These are phyloP conservation scores for Drosera capensis DNA, from an alignment of 148 eudicot species.

Conservation along the genomic window DNA sequence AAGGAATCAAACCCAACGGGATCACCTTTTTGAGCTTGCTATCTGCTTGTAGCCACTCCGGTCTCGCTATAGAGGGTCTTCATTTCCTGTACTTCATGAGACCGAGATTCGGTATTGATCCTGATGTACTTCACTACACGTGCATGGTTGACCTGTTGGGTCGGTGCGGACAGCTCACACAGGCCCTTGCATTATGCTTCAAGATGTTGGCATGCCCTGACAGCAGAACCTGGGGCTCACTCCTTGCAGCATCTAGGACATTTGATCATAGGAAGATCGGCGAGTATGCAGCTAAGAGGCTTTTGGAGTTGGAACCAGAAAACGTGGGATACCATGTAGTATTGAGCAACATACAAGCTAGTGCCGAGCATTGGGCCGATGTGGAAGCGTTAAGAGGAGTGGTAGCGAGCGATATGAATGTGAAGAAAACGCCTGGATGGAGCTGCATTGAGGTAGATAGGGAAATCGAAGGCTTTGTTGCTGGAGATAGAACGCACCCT, in stretches of 20 bases:
- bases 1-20: slow-evolving; percentile 31
- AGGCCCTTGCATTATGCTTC: slow-evolving; percentile 21
- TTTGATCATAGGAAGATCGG: slow-evolving; percentile 19
- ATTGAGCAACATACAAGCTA: slow-evolving; percentile 34
- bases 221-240: slow-evolving; percentile 42
- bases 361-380: slow-evolving; percentile 24
- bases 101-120: slow-evolving; percentile 22
- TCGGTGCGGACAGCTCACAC: slow-evolving; percentile 27
- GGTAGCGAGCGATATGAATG: slow-evolving; percentile 14
- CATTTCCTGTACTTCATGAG: slow-evolving; percentile 25
- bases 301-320: slow-evolving; percentile 17
- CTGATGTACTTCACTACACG: slow-evolving; percentile 30
- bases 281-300: slow-evolving; percentile 22
- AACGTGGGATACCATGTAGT: slow-evolving; percentile 36
- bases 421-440: slow-evolving; percentile 46
- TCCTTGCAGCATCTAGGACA: slow-evolving; percentile 28
- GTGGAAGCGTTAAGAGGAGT: slow-evolving; percentile 22
- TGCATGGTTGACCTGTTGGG: slow-evolving; percentile 36
- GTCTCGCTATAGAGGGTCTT: slow-evolving; percentile 30
- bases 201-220: slow-evolving; percentile 17
- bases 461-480: slow-evolving; percentile 27
- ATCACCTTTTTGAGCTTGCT: slow-evolving; percentile 30
- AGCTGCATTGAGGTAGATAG: slow-evolving; percentile 35
- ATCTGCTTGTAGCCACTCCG: slow-evolving; percentile 50
- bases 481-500: slow-evolving; percentile 28